Percentiles rank a stretch among this genome's conserved stretches.
These are phyloP conservation scores for Bombardia bombarda DNA, from an alignment of 495 filamentous ascomycete genomes.

Conservation along the genomic window DNA sequence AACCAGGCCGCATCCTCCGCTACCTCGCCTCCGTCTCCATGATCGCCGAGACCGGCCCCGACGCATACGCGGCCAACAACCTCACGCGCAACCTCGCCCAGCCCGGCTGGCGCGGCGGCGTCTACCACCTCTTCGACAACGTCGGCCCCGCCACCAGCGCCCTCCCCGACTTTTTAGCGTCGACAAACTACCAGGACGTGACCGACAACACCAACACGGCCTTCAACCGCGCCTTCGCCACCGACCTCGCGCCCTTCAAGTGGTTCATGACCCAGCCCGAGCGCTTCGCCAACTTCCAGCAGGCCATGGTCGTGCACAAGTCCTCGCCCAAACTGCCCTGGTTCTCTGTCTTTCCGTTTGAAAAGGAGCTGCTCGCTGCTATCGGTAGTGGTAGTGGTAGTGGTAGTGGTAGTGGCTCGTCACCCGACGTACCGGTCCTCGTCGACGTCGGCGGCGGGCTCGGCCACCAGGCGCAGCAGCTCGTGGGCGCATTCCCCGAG, in stretches of 20 bases:
- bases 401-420: no score
- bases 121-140: slow-evolving; percentile 27
- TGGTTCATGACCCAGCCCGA: neutral
- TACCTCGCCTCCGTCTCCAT: slow-evolving; percentile 32
- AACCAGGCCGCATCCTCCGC: slow-evolving; percentile 35
- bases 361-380: neutral
- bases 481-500: neutral
- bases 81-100: slow-evolving; percentile 26
- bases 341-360: slow-evolving; percentile 2
- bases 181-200: slow-evolving; percentile 30
- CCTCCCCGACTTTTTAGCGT: slow-evolving; percentile 30
- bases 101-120: slow-evolving; percentile 21
- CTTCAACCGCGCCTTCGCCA: slow-evolving; percentile 33
- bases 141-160: slow-evolving; percentile 21
- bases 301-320: neutral
- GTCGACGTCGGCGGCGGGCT: slow-evolving; percentile 46
- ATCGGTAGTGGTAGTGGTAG: no score
- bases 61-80: slow-evolving; percentile 28
- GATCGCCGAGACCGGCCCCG: slow-evolving; percentile 28
- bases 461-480: slow-evolving; percentile 35
- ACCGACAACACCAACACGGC: slow-evolving; percentile 21
- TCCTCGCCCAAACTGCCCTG: slow-evolving; percentile 1
- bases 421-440: slow-evolving; percentile 19
- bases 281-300: neutral
- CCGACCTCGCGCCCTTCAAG: slow-evolving; percentile 28